Base-by-base conservation (phyloP, 1,139 yeast species). In the Magnusiomyces starmeri region DNA sequence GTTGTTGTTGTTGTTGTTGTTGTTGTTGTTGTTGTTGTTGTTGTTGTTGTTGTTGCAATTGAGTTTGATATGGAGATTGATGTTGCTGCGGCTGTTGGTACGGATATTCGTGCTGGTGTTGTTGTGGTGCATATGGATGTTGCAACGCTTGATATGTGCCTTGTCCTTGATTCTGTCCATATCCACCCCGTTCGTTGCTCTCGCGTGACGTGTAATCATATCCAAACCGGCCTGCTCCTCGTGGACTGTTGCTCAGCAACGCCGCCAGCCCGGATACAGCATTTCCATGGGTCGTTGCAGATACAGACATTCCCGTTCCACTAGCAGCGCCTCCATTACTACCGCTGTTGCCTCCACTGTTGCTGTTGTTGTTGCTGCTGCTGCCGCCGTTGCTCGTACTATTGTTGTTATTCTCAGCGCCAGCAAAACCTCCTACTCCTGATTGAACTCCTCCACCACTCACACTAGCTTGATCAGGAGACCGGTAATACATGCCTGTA, bases 181-280 rank as follows among this genome's bases (percentile, higher is more conserved):
- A 48, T 27, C 37, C 48, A 3, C 62, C 60, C 18, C 63, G 57
- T 43, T 60, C 63, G 43, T 61, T 61, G 43, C 61, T 58, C 45
- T 60, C 63, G 29, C 61, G 53, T 20, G 58, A 52, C 12, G 57
- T 49, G 39, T 56, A 59, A 20, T 60, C 54, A 40, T 53, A 56
- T 6, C 53, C 56, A 50, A 54, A 56, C 27, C 40, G 41, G 8
- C 29, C 29, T 10, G 18, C 26, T 21, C 40, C 26, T 7, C 22
- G 24, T n/a, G 43, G 43, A 8, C 43, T 40, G 22, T 27, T 40
- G 25, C 43, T 50, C 42, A 12, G 27, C 49, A 20, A 40, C 14
- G 43, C 46, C 16, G 41, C 43, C 47, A 46, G 53, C 24, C 51
- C 41, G 16, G 46, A 24, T 39, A 29, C 32, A 24, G 44, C 40